Conservation (phyloP, 306 rosid genomes). For the Lathyrus aphaca region DNA sequence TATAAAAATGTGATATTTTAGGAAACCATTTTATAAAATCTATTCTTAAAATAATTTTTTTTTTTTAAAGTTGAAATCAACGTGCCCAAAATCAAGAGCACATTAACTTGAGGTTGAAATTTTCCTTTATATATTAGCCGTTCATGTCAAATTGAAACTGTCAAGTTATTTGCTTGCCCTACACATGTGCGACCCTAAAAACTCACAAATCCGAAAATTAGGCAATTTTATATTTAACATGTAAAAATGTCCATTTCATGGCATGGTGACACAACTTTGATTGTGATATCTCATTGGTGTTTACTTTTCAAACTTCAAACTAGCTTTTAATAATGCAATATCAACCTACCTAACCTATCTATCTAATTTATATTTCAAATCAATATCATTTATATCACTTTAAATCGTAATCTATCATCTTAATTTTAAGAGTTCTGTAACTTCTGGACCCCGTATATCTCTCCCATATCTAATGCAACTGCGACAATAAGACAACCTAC, state of each 20-base stretch:
- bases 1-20: no score
- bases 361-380: conserved; percentile 8
- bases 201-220: background rate
- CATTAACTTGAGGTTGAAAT: no score
- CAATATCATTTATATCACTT: background rate
- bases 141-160: conserved; percentile 30
- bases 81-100: no score
- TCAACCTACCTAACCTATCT: background rate
- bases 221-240: conserved; percentile 29
- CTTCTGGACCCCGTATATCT: background rate
- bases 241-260: conserved; percentile 29
- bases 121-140: background rate
- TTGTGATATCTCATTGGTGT: background rate
- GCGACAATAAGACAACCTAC: background rate
- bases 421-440: conserved; percentile 8
- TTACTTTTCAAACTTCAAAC: conserved; percentile 25
- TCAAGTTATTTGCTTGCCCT: conserved; percentile 17
- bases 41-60: no score
- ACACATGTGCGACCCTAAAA: conserved; percentile 26
- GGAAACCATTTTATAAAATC: no score
- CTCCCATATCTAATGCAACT: background rate
- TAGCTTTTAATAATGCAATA: background rate
- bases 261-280: conserved; percentile 22
- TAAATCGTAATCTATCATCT: background rate
- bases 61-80: no score